Evolutionary conservation across 345 rosid species (phyloP).

Genomic region (Hypericum androsaemum): DNA sequence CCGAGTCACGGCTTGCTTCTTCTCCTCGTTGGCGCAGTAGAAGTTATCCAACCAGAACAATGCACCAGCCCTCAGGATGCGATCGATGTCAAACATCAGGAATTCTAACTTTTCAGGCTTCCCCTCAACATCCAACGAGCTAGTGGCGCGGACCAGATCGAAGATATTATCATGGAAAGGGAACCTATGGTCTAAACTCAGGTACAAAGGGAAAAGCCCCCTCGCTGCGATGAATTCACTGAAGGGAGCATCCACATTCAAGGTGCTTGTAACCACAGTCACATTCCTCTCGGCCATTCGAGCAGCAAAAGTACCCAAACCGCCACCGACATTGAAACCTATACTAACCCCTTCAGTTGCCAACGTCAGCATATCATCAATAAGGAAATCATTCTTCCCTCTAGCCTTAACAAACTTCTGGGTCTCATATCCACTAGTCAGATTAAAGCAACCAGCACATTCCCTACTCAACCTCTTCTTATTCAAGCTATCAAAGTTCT

Average conservation of each 20-base stretch:
- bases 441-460: conserved; percentile 76
- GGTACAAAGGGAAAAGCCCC: conserved; percentile 73
- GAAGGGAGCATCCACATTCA: conserved; percentile 71
- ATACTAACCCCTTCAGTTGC: conserved; percentile 65
- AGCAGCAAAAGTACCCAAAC: conserved; percentile 83
- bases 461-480: conserved; percentile 64
- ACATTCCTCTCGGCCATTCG: conserved; percentile 92
- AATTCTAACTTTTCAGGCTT: conserved; percentile 78
- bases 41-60: conserved; percentile 86
- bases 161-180: conserved; percentile 85
- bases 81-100: conserved; percentile 87
- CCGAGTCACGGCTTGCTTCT: conserved; percentile 60
- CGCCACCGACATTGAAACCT: conserved; percentile 80
- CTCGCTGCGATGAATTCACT: conserved; percentile 79
- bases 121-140: conserved; percentile 57
- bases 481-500: conserved; percentile 66
- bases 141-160: conserved; percentile 62
- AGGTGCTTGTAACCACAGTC: conserved; percentile 53
- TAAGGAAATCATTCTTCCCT: conserved; percentile 72
- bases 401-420: conserved; percentile 57
- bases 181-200: conserved; percentile 85
- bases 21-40: conserved; percentile 51
- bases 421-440: conserved; percentile 41
- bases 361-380: conserved; percentile 65
- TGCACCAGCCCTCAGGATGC: conserved; percentile 72